Base-by-base conservation (phyloP, 257 asterid genomes). In the Primulina eburnea region DNA sequence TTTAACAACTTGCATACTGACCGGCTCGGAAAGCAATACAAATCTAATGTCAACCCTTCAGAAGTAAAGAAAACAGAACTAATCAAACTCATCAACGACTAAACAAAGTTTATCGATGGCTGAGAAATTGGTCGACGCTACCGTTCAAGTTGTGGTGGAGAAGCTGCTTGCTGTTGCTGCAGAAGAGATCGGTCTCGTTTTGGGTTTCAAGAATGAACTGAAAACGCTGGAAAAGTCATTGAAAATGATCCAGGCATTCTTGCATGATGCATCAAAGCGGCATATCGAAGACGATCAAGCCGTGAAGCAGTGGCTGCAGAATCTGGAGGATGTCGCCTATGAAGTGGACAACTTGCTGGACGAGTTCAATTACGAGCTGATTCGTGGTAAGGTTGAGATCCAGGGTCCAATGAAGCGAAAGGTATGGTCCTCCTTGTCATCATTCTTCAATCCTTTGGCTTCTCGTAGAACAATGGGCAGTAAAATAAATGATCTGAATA, bases 391-490 rank as follows among this genome's bases (percentile, higher is more conserved):
- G 38, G 10, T 34, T 43, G 29, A 64, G 68, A 64, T 35, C 16
- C 52, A 35, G 8, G 33, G 43, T 14, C 18, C 35, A 7, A 34
- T 64, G 29, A 64, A 16, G 55, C 50, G 40, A 6, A 50, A 43
- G 61, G 71, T 67, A 20, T 24, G n/a, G 33, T 52, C 28, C 38
- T 67, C 30, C 33, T 67, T 67, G 60, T 47, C 37, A 3, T 2
- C 5, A 8, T 37, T 40, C 12, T 12, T 20, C 3, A 67, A 67
- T 67, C 60, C 71, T 18, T 6, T 70, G 37, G 28, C 24, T 2
- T 58, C 53, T 37, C 60, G 72, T 35, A 5, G 17, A 16, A 64
- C 56, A 33, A 73, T 73, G 66, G 47, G 28, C 3, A 10, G 24
- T 18, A 62, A 50, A 52, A 64, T 63, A 6, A 72, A 34, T 57